These are phyloP conservation scores for Eimeria falciformis DNA, from an alignment of 169 alveolate species.

Conservation along the genomic window DNA sequence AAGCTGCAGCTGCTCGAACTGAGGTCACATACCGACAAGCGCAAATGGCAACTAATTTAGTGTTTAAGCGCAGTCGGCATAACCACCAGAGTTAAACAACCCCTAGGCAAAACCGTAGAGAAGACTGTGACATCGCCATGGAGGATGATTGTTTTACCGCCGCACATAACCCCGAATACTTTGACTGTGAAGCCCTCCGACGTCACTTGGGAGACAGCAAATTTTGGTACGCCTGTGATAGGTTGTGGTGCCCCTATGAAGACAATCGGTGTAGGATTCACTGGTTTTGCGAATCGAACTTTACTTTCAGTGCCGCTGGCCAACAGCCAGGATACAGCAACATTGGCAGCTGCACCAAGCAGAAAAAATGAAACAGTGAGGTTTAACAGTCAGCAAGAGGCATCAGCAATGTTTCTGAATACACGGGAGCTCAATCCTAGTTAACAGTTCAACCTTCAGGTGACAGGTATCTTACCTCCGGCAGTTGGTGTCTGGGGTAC, in stretches of 20 bases:
- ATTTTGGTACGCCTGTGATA: slow-evolving; percentile 36
- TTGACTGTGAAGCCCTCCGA: slow-evolving; percentile 46
- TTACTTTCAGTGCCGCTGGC: slow-evolving; percentile 67
- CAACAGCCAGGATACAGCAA: slow-evolving; percentile 64
- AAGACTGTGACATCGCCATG: no score
- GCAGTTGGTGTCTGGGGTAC: slow-evolving; percentile 51
- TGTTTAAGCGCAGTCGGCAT: no score
- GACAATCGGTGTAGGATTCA: slow-evolving; percentile 37
- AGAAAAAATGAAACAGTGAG: background rate
- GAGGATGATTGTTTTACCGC: background rate
- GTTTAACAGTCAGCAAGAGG: no score
- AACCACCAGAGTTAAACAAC: no score
- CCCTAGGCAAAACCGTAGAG: no score
- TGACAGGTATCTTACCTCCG: slow-evolving; percentile 3
- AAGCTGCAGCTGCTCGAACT: slow-evolving; percentile 31
- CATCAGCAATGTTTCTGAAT: background rate
- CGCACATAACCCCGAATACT: slow-evolving; percentile 39
- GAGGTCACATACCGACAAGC: no score
- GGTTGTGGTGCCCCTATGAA: slow-evolving; percentile 32
- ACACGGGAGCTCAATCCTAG: no score
- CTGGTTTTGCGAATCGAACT: slow-evolving; percentile 44
- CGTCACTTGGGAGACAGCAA: slow-evolving; percentile 44
- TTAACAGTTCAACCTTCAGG: background rate
- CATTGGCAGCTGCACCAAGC: slow-evolving; percentile 66
- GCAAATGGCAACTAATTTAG: no score